A percentile compares a stretch with the other conserved stretches of the same genome.
phyloP scores from a whole-genome alignment of 352 stramenopile genomes.

The Aphanomyces cochlioides region DNA sequence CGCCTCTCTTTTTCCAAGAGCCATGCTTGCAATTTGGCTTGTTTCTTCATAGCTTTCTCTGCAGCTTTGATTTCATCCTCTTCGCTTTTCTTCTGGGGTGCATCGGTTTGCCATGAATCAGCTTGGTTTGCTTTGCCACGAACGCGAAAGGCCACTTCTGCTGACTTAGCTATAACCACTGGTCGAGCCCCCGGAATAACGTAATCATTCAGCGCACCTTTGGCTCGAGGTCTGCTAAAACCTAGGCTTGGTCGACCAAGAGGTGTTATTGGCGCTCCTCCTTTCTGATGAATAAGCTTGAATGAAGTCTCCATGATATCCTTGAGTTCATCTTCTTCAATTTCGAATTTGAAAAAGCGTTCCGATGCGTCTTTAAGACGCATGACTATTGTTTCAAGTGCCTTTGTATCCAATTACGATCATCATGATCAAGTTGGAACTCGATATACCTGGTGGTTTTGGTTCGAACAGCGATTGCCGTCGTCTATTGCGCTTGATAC shows the following conservation, averaged over 20 bases:
- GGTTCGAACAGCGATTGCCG: neutral
- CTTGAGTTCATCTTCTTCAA: slow-evolving; percentile 90
- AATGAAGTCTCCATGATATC: slow-evolving; percentile 56
- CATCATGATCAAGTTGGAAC: neutral
- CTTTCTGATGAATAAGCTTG: slow-evolving; percentile 34
- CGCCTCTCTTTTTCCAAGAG: slow-evolving; percentile 84
- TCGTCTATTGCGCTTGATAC: no score
- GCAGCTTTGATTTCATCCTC: slow-evolving; percentile 35
- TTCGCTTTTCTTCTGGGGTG: slow-evolving; percentile 28
- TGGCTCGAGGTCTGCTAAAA: neutral
- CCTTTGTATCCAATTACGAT: slow-evolving; percentile 34
- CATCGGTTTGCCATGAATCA: slow-evolving; percentile 26
- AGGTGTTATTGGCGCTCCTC: neutral
- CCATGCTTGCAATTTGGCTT: slow-evolving; percentile 87
- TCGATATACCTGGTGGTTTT: slow-evolving; percentile 10
- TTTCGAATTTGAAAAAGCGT: slow-evolving; percentile 91
- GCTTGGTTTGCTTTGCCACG: slow-evolving; percentile 32
- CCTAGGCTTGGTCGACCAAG: slow-evolving; percentile 36
- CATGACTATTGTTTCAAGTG: slow-evolving; percentile 57
- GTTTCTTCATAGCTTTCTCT: slow-evolving; percentile 83
- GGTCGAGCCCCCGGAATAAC: neutral
- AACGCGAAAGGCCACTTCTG: slow-evolving; percentile 63
- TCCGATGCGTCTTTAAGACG: slow-evolving; percentile 76
- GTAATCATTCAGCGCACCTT: slow-evolving; percentile 13
- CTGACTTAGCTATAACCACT: neutral